These are phyloP conservation scores for Umbelopsis sp. DNA, from an alignment of 192 early-diverging fungal genomes.

Conservation along the genomic window DNA sequence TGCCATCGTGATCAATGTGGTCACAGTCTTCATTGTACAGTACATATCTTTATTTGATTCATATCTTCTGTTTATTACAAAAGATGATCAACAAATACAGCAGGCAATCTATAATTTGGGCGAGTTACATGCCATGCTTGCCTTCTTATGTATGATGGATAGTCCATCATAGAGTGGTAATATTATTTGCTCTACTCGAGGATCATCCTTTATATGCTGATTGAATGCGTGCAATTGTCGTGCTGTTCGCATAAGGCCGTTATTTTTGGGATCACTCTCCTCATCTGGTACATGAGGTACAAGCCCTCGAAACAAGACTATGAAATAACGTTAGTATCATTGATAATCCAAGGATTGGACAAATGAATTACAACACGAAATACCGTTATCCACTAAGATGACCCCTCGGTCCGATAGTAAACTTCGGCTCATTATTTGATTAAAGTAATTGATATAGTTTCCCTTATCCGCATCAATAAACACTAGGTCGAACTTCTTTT, in stretches of 20 bases:
- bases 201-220: constrained; percentile 59
- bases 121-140: constrained; percentile 7
- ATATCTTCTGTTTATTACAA: not conserved
- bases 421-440: constrained; percentile 61
- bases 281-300: constrained; percentile 5
- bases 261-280: not conserved
- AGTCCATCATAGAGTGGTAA: constrained; percentile 71
- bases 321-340: not conserved
- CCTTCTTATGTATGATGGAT: constrained; percentile 31
- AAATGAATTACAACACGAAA: not conserved
- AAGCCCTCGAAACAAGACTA: not conserved
- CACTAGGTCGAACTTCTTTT: constrained; percentile 58
- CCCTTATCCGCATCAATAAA: constrained; percentile 79
- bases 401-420: constrained; percentile 57
- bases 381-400: constrained; percentile 70
- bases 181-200: constrained; percentile 56
- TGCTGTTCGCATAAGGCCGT: constrained; percentile 37
- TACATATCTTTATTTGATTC: not conserved
- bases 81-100: not conserved
- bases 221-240: constrained; percentile 60
- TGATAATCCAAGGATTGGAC: not conserved
- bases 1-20: not conserved
- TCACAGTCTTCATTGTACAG: not conserved
- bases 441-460: constrained; percentile 64
- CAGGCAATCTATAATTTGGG: not conserved